Evolutionary conservation across 352 stramenopile species (phyloP).

Genomic region (Nothophytophthora sp.): DNA sequence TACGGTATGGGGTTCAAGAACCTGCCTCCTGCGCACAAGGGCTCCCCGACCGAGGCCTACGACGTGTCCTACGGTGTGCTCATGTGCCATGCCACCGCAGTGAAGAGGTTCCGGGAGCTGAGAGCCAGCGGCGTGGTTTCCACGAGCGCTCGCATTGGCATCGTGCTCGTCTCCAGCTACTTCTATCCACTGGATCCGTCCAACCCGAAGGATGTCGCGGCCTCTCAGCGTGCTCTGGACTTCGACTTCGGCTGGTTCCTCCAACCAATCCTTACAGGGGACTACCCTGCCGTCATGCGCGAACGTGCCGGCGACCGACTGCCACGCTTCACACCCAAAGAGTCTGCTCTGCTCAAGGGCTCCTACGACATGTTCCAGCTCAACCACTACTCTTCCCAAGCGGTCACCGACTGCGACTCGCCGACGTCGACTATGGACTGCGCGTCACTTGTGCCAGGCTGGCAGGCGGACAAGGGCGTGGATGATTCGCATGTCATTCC

Average conservation of each 20-base stretch:
- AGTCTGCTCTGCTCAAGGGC: slow-evolving; percentile 70
- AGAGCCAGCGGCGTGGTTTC: slow-evolving; percentile 39
- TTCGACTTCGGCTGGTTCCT: slow-evolving; percentile 94
- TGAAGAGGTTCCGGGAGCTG: slow-evolving; percentile 84
- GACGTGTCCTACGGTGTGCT: slow-evolving; percentile 86
- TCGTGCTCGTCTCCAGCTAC: slow-evolving; percentile 89
- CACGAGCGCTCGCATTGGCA: slow-evolving; percentile 84
- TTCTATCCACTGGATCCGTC: slow-evolving; percentile 76
- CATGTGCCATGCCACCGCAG: slow-evolving; percentile 87
- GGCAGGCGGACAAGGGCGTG: slow-evolving; percentile 44
- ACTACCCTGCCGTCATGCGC: slow-evolving; percentile 93
- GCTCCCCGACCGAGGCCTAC: slow-evolving; percentile 43
- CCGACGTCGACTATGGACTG: slow-evolving; percentile 31
- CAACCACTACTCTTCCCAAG: slow-evolving; percentile 93
- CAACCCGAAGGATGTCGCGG: slow-evolving; percentile 43
- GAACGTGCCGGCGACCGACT: slow-evolving; percentile 77
- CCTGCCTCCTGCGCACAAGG: slow-evolving; percentile 30
- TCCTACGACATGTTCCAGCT: slow-evolving; percentile 95
- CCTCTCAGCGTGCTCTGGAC: slow-evolving; percentile 83
- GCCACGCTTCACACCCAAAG: slow-evolving; percentile 85
- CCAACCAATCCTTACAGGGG: slow-evolving; percentile 86
- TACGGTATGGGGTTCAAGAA: slow-evolving; percentile 76
- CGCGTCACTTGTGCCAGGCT: slow-evolving; percentile 31
- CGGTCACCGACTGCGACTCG: slow-evolving; percentile 57
- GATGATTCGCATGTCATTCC: slow-evolving; percentile 52